Evolutionary conservation across 441 rosid species (phyloP), one percentile per base, ranked within the genome.

Genomic region (Pelargonium australe): DNA sequence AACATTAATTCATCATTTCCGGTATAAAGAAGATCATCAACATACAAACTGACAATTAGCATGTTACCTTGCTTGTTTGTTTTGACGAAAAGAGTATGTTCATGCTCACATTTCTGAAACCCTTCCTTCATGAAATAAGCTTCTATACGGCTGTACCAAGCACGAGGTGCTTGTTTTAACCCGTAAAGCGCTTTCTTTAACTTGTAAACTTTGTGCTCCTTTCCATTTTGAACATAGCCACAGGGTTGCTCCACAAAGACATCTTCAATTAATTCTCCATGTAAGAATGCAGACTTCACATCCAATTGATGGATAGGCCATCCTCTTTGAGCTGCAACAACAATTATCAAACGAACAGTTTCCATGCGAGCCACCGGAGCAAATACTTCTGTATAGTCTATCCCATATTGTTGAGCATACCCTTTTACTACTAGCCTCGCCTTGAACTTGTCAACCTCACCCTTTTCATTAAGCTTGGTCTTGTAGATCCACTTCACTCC

Each of bases 11-110:
- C 11, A 51, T 49, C 58, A 49, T 45, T 28, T 3, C 20, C 9
- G 9, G 17, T 72, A 34, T 14, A 72, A 5, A 72, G 11, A 12
- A 72, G 19, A n/a, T 66, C 71, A 43, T 41, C 71, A 11, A 72
- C 47, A n/a, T 67, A 72, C 14, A 63, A 25, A 51, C 70, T 14
- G 1, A 49, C 41, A 20, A 67, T 20, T 49, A 47, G 40, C 3
- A 67, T 17, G 1, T 67, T 31, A 19, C 37, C 5, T 7, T 23
- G 0, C 25, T 45, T 7, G 6, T 4, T n/a, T 43, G 47, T 1
- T 10, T 43, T 43, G 47, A 10, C 11, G 47, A 43, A 43, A 1
- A 43, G 11, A 1, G 47, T 43, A 10, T 43, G 47, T 53, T 14
- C 60, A 53, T 12, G 5, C 6, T 11, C 5, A n/a, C 16, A 12